Percentiles rank a stretch among this genome's conserved stretches.
Conservation (phyloP, 768 basidiomycete genomes). For the Macrocybe gigantea region DNA sequence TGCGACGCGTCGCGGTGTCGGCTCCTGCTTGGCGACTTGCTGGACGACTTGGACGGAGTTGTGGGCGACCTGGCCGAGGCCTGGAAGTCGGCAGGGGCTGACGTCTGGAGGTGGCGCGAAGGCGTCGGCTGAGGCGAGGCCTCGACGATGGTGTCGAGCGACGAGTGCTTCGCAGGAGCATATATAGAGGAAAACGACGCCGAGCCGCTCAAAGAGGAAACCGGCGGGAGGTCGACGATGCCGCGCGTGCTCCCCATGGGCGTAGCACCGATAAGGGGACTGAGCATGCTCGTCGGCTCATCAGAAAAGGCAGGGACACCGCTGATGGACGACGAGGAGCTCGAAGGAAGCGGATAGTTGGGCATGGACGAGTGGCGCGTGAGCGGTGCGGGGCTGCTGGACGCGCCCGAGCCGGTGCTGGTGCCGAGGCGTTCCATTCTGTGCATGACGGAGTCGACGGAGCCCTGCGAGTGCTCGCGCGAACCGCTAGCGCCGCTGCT, state of each 20-base stretch:
- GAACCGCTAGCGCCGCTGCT: slow-evolving; percentile 13
- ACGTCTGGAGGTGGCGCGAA: slow-evolving; percentile 6
- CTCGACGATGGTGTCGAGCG: slow-evolving; percentile 36
- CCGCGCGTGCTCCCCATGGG: slow-evolving; percentile 21
- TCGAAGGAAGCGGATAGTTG: slow-evolving; percentile 4
- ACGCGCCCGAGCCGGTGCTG: slow-evolving; percentile 7
- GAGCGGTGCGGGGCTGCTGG: slow-evolving; percentile 11
- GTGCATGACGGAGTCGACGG: slow-evolving; percentile 19
- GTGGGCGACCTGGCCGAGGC: neutral
- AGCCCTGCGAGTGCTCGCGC: slow-evolving; percentile 12
- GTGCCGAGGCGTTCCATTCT: slow-evolving; percentile 22
- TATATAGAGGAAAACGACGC: slow-evolving; percentile 23
- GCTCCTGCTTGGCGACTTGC: too few relatives aligned
- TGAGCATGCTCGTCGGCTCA: slow-evolving; percentile 40
- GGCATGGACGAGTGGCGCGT: slow-evolving; percentile 31
- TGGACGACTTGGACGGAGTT: too few relatives aligned
- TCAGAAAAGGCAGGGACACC: slow-evolving; percentile 31
- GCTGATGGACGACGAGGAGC: slow-evolving; percentile 9
- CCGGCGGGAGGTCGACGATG: slow-evolving; percentile 7
- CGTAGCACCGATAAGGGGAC: slow-evolving; percentile 35
- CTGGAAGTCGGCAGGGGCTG: slow-evolving; percentile 6
- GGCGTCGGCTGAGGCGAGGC: slow-evolving; percentile 3
- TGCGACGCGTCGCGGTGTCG: too few relatives aligned
- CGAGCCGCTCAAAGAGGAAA: too few relatives aligned
- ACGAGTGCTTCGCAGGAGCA: slow-evolving; percentile 22